phyloP scores from a whole-genome alignment of 1,139 yeast species.

The Waltiozyma solani region DNA sequence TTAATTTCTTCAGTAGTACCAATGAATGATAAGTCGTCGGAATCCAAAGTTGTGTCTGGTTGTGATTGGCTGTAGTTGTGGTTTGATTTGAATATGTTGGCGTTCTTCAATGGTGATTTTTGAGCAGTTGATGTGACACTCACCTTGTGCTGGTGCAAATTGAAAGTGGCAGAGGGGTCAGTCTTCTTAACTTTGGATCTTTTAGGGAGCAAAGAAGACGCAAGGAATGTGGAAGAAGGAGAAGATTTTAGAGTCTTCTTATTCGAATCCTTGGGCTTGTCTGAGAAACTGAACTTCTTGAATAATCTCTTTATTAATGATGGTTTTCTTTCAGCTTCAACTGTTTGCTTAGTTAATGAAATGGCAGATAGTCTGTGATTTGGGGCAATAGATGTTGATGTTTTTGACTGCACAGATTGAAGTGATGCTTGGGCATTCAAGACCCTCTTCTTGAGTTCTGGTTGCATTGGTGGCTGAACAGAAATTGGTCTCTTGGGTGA shows the following conservation, averaged over 20 bases:
- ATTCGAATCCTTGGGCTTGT: constrained; percentile 1
- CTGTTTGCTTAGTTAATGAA: not conserved
- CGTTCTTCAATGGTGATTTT: not conserved
- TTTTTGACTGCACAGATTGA: too few species aligned
- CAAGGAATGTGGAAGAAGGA: not conserved
- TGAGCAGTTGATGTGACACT: not conserved
- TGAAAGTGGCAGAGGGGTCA: not conserved
- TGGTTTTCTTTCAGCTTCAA: constrained; percentile 9
- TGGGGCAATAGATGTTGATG: too few species aligned
- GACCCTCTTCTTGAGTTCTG: not conserved
- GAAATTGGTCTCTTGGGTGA: not conserved
- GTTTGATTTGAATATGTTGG: not conserved
- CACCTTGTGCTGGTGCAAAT: not conserved
- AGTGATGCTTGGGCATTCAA: not conserved
- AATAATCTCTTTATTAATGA: constrained; percentile 12
- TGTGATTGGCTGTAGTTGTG: constrained; percentile 2
- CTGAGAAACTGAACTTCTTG: constrained; percentile 2
- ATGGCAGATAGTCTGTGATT: too few species aligned
- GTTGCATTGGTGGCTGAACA: not conserved
- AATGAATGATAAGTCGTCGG: not conserved
- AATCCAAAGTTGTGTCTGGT: too few species aligned
- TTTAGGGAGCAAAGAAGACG: not conserved
- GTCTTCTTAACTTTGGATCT: too few species aligned
- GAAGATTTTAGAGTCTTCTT: not conserved
- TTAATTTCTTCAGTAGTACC: not conserved